phyloP scores from a whole-genome alignment of 768 basidiomycete species.

The Lentinus brumalis region DNA sequence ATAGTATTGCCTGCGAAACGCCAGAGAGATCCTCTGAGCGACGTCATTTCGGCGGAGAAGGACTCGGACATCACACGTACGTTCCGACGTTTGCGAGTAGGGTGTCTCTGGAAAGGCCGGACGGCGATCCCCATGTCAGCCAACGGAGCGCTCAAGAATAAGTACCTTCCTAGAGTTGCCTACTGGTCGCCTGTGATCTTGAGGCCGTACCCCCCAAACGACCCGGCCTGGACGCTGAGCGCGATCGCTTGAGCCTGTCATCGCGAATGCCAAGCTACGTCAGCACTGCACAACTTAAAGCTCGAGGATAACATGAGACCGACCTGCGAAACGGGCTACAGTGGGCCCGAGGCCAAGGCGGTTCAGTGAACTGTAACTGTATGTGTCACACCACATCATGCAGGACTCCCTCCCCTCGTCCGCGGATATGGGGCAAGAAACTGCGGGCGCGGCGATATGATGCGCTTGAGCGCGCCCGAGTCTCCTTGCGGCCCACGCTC shows the following conservation, averaged over 20 bases:
- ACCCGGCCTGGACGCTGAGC: constrained; percentile 21
- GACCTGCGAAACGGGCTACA: constrained; percentile 18
- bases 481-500: too few species aligned
- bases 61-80: not conserved
- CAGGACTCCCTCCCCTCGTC: too few species aligned
- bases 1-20: constrained; percentile 21
- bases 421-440: too few species aligned
- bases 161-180: not conserved
- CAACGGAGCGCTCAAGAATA: not conserved
- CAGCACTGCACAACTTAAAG: not conserved
- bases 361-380: too few species aligned
- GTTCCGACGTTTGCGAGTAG: constrained; percentile 8
- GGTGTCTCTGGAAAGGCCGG: constrained; percentile 21
- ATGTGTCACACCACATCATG: not conserved
- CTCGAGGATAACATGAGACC: not conserved
- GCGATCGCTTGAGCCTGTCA: constrained; percentile 26
- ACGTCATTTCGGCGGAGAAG: not conserved
- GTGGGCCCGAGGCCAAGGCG: not conserved
- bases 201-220: constrained; percentile 24
- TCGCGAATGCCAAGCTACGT: not conserved
- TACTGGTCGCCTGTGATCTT: constrained; percentile 25
- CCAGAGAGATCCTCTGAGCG: too few species aligned
- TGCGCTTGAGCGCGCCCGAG: too few species aligned
- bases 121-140: not conserved
- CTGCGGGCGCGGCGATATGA: too few species aligned